These are phyloP conservation scores for Trichothecium roseum DNA, from an alignment of 2,329 filamentous ascomycete genomes.

Conservation along the genomic window DNA sequence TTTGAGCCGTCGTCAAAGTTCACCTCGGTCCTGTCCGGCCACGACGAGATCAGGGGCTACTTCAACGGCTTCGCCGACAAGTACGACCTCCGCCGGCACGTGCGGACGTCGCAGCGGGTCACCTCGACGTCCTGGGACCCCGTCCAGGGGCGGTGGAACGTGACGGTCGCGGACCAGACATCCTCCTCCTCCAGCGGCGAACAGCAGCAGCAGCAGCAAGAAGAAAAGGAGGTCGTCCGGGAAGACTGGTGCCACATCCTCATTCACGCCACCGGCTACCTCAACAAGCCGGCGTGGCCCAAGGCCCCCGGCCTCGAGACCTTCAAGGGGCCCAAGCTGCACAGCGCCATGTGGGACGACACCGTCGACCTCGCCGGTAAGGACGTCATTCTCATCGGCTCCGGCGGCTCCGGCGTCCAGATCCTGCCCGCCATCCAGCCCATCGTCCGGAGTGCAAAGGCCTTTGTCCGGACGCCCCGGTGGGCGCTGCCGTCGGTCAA, in stretches of 20 bases:
- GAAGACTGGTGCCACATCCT: conserved; percentile 29
- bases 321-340: conserved; percentile 38
- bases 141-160: conserved; percentile 27
- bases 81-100: conserved; percentile 30
- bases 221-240: background rate
- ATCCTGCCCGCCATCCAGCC: conserved; percentile 34
- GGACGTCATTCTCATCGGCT: conserved; percentile 42
- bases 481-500: conserved; percentile 1
- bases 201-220: too few species aligned
- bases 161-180: conserved; percentile 23
- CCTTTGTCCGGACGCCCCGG: conserved; percentile 1
- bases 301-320: conserved; percentile 32
- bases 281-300: conserved; percentile 43
- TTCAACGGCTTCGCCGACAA: conserved; percentile 36
- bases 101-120: conserved; percentile 33
- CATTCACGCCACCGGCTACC: conserved; percentile 33
- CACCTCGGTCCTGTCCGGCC: conserved; percentile 45
- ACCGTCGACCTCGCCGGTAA: conserved; percentile 34
- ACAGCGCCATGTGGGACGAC: conserved; percentile 30
- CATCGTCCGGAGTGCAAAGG: conserved; percentile 3
- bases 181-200: too few species aligned
- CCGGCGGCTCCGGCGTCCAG: conserved; percentile 46
- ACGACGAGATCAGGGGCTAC: conserved; percentile 45
- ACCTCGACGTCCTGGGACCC: conserved; percentile 34
- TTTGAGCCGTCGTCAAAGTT: conserved; percentile 23